Conservation (phyloP, 306 rosid species). For the Corylus americana region DNA sequence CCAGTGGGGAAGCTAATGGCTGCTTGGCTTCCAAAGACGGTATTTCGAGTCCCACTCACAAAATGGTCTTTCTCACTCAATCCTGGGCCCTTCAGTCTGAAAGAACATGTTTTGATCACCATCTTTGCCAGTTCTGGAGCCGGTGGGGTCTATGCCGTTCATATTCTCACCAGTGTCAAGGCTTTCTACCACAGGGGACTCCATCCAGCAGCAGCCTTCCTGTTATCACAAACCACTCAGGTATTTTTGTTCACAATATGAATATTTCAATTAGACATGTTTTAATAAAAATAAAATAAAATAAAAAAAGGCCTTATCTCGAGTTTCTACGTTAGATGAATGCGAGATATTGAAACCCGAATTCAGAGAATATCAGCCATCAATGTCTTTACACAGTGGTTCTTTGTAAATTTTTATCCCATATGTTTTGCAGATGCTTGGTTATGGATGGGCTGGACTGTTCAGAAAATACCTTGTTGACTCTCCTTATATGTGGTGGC, state of each 20-base stretch:
- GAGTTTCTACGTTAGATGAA: too few species aligned
- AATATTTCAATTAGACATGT: too few species aligned
- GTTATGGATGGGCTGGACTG: constrained; percentile 95
- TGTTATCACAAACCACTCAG: constrained; percentile 81
- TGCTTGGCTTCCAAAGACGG: constrained; percentile 49
- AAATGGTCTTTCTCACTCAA: constrained; percentile 63
- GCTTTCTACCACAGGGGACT: constrained; percentile 69
- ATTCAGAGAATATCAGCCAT: too few species aligned
- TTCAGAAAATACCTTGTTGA: constrained; percentile 81
- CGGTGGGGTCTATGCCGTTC: constrained; percentile 66
- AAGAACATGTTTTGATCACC: constrained; percentile 84
- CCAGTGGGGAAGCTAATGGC: constrained; percentile 92
- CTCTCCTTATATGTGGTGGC: constrained; percentile 99
- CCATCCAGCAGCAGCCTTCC: constrained; percentile 59
- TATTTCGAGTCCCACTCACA: constrained; percentile 43
- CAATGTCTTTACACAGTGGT: neutral
- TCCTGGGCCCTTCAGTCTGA: constrained; percentile 78
- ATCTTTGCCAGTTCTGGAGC: constrained; percentile 78
- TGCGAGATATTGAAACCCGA: too few species aligned
- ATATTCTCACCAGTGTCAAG: constrained; percentile 74
- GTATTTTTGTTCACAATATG: constrained; percentile 17
- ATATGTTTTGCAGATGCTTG: constrained; percentile 60
- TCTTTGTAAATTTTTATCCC: too few species aligned
- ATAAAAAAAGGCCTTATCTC: too few species aligned
- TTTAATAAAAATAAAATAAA: too few species aligned